These are phyloP conservation scores for Punica granatum DNA, from an alignment of 345 rosid species.

Conservation along the genomic window DNA sequence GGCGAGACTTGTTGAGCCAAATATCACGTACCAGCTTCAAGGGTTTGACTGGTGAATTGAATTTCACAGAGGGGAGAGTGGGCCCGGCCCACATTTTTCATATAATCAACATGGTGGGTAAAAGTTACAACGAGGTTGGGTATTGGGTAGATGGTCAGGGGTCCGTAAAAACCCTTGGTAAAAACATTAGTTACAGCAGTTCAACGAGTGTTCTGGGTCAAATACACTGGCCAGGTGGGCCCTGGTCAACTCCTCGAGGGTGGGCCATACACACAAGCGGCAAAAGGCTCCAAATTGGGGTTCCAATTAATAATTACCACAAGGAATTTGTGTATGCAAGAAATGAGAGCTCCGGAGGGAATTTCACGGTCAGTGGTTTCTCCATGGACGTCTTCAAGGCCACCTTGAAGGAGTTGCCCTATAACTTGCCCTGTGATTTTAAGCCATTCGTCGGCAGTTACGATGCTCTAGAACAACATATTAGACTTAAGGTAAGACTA, in stretches of 20 bases:
- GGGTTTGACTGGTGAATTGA: conserved; percentile 17
- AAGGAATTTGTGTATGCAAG: conserved; percentile 14
- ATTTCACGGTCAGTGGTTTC: conserved; percentile 7
- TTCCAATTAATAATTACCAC: conserved; percentile 6
- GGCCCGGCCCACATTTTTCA: neutral
- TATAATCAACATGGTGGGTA: conserved; percentile 20
- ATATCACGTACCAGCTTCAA: conserved; percentile 8
- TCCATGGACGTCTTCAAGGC: conserved; percentile 16
- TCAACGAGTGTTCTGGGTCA: conserved; percentile 16
- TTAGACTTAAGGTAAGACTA: neutral
- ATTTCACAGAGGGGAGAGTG: conserved; percentile 2
- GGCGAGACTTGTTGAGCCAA: neutral
- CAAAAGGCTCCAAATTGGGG: conserved; percentile 14
- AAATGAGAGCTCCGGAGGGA: conserved; percentile 4
- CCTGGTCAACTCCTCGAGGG: conserved; percentile 16
- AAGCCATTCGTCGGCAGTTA: conserved; percentile 13
- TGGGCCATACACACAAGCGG: conserved; percentile 10
- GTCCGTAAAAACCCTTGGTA: conserved; percentile 6
- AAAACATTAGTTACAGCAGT: neutral
- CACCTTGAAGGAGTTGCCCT: conserved; percentile 5
- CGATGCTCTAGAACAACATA: conserved; percentile 2
- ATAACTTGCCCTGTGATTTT: conserved; percentile 12
- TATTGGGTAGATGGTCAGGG: conserved; percentile 19
- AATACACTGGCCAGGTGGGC: conserved; percentile 21
- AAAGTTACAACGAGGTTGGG: conserved; percentile 14